Conservation (phyloP, 768 basidiomycete genomes). For the Lactarius sanguifluus region DNA sequence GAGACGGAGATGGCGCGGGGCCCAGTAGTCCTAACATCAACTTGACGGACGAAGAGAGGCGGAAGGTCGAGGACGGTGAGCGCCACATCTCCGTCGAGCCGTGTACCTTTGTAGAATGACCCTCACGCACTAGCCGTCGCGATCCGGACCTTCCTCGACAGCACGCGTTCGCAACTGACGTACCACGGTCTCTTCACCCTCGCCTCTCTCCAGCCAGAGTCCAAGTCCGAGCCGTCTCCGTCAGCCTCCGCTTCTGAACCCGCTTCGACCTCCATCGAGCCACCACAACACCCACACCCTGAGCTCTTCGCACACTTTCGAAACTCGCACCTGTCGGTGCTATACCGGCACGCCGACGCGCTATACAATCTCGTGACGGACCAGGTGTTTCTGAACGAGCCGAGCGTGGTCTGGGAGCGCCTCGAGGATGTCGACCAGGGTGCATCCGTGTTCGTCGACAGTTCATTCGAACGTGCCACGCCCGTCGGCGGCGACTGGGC, state of each 20-base stretch:
- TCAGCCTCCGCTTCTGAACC: not conserved
- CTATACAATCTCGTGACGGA: conserved; percentile 88
- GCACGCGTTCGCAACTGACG: conserved; percentile 78
- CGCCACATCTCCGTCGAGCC: not conserved
- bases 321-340: conserved; percentile 84
- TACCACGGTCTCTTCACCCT: conserved; percentile 86
- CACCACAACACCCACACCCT: conserved; percentile 28
- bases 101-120: not conserved
- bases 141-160: conserved; percentile 66
- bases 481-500: conserved; percentile 83
- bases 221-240: not conserved
- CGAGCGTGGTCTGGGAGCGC: conserved; percentile 86
- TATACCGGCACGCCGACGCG: conserved; percentile 60
- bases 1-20: not conserved
- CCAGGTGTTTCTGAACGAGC: conserved; percentile 72
- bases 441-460: conserved; percentile 75
- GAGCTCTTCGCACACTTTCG: conserved; percentile 84
- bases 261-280: conserved; percentile 34
- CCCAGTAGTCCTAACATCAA: conserved; percentile 23
- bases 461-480: conserved; percentile 57
- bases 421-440: conserved; percentile 85
- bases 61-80: conserved; percentile 72
- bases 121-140: conserved; percentile 52
- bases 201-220: conserved; percentile 36
- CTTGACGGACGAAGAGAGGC: conserved; percentile 51